Base-by-base conservation (phyloP, 176 grass and related monocot species). In the Oryza rufipogon region DNA sequence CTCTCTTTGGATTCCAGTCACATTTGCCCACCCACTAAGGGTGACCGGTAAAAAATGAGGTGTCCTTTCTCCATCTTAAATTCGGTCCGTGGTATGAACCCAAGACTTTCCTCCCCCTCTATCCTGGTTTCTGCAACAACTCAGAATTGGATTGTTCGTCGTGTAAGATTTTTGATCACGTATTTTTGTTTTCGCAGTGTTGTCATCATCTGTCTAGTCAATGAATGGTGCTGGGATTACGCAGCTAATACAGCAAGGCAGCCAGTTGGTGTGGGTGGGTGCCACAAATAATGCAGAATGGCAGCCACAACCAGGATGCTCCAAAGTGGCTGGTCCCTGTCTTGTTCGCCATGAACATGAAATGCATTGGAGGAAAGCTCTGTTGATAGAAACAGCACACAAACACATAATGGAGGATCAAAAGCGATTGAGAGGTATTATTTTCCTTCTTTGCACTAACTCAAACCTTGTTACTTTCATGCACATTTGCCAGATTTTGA, bases 261-360 rank as follows among this genome's bases (percentile, higher is more conserved):
- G 36, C 6, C 9, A 46, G 8, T 51, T 65, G 39, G 61, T 78
- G 25, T 74, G 71, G 19, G 75, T 72, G 83, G 75, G 75, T 54
- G 26, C 83, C 84, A 79, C 84, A 86, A 72, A 86, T 79, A 86
- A 79, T 86, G 67, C 4, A 28, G 67, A 25, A 79, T 79, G 45
- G 71, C 73, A 48, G 20, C 42, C 14, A 25, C 15, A 8, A 26
- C 45, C 16, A 15, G 34, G 7, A 45, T 26, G 82, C 71, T 58
- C 33, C 48, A 60, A 39, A 25, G 75, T 74, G 87, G 75, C 47
- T 76, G 61, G 64, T 66, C 75, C 60, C 19, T 80, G 76, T 80
- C 87, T 49, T 49, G 47, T 49, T 49, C 11, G 70, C 74, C 68
- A 51, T 65, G 75, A 77, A 7, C 41, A 48, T 74, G 72, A 32